phyloP scores from a whole-genome alignment of 805 yeast genomes.

The Candida boidinii region DNA sequence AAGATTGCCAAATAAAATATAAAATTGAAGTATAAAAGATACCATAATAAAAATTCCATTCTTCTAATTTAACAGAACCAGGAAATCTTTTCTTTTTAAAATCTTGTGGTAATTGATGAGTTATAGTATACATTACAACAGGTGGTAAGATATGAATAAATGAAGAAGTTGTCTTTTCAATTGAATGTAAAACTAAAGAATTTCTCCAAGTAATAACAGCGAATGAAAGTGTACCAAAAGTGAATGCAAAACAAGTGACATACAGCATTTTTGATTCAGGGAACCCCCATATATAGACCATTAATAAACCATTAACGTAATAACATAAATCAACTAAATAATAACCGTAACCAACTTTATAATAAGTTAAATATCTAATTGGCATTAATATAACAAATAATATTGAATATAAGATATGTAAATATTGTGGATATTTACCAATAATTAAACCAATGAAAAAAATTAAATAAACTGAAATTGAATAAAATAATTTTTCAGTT shows the following conservation, averaged over 20 bases:
- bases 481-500: conserved; percentile 75
- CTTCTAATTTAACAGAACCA: conserved; percentile 61
- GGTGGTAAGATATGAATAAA: conserved; percentile 92
- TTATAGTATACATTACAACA: conserved; percentile 73
- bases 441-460: conserved; percentile 68
- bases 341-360: conserved; percentile 72
- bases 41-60: conserved; percentile 67
- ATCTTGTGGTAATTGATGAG: conserved; percentile 58
- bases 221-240: conserved; percentile 84
- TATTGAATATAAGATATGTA: conserved; percentile 67
- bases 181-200: conserved; percentile 81
- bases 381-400: conserved; percentile 67
- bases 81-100: conserved; percentile 57
- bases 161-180: conserved; percentile 87
- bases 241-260: conserved; percentile 75
- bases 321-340: conserved; percentile 91
- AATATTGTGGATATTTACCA: conserved; percentile 68
- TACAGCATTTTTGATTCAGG: conserved; percentile 69
- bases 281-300: conserved; percentile 73
- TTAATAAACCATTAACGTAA: conserved; percentile 66
- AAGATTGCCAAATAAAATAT: conserved; percentile 83
- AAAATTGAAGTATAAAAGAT: conserved; percentile 72
- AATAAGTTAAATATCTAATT: conserved; percentile 73
- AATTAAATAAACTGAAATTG: conserved; percentile 58
- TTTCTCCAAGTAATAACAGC: conserved; percentile 96